A percentile compares a stretch with the other conserved stretches of the same genome.
phyloP scores from a whole-genome alignment of 108 stramenopile species.

The Skeletonema potamos region DNA sequence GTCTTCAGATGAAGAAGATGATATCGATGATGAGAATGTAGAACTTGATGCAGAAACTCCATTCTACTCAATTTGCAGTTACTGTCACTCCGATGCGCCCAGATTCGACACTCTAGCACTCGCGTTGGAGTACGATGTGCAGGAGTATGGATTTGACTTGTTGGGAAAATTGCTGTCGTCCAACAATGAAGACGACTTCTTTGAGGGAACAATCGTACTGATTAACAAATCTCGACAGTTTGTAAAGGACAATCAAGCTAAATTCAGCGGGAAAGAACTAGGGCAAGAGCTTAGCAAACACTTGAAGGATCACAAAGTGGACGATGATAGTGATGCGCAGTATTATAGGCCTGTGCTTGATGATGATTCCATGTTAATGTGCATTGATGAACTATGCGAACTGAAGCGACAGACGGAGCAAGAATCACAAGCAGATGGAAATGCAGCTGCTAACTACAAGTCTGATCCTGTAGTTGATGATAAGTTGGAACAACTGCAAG shows the following conservation, averaged over 20 bases:
- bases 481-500: constrained; percentile 4
- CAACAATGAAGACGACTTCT: constrained; percentile 35
- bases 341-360: constrained; percentile 49
- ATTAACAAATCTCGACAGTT: constrained; percentile 50
- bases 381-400: constrained; percentile 48
- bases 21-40: constrained; percentile 17
- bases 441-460: neutral
- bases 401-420: constrained; percentile 27
- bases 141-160: constrained; percentile 35
- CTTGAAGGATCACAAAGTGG: constrained; percentile 13
- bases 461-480: neutral
- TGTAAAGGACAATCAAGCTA: constrained; percentile 29
- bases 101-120: constrained; percentile 24
- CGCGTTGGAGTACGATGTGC: constrained; percentile 39
- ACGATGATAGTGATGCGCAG: constrained; percentile 26
- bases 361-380: constrained; percentile 56
- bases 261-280: constrained; percentile 11
- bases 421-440: constrained; percentile 4
- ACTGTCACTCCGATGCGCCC: constrained; percentile 16
- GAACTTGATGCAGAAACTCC: constrained; percentile 24
- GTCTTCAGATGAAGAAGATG: constrained; percentile 25
- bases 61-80: constrained; percentile 37
- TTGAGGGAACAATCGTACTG: constrained; percentile 38
- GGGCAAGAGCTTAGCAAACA: constrained; percentile 24
- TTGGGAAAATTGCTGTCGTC: constrained; percentile 12